Percentiles rank a stretch among this genome's conserved stretches.
Conservation (phyloP, 2,329 filamentous ascomycete genomes). For the Mollisiaceae sp. region DNA sequence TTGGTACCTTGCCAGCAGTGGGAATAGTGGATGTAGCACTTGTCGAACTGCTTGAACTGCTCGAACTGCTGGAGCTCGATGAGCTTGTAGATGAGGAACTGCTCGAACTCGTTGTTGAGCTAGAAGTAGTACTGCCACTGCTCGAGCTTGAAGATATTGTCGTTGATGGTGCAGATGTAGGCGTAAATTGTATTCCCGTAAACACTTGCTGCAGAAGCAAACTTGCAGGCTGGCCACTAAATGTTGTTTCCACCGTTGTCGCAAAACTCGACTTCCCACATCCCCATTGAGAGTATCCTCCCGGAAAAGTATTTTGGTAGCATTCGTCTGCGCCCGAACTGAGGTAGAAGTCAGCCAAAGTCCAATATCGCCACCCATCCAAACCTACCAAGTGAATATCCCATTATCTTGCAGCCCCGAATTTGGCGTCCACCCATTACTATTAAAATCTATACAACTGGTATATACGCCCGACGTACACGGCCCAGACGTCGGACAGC, state of each 20-base stretch:
- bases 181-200: conserved; percentile 35
- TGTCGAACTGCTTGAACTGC: background rate
- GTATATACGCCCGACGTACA: conserved; percentile 41
- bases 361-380: background rate
- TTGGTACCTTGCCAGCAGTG: conserved; percentile 15
- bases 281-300: conserved; percentile 37
- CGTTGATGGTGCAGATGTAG: conserved; percentile 19
- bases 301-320: conserved; percentile 39
- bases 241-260: conserved; percentile 36
- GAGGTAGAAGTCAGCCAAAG: conserved; percentile 17
- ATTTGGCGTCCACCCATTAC: conserved; percentile 33
- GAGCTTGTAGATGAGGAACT: background rate
- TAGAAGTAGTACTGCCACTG: conserved; percentile 15
- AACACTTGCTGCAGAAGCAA: conserved; percentile 38
- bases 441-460: conserved; percentile 39
- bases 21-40: conserved; percentile 11
- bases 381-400: conserved; percentile 38
- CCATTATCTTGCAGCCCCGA: conserved; percentile 36
- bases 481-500: conserved; percentile 38
- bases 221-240: conserved; percentile 36
- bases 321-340: conserved; percentile 34
- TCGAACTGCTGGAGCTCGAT: conserved; percentile 11
- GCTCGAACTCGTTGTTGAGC: background rate
- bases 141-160: conserved; percentile 11
- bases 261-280: conserved; percentile 37